phyloP scores from a whole-genome alignment of 139 green algal genomes.

The Mesotaenium endlicherianum region DNA sequence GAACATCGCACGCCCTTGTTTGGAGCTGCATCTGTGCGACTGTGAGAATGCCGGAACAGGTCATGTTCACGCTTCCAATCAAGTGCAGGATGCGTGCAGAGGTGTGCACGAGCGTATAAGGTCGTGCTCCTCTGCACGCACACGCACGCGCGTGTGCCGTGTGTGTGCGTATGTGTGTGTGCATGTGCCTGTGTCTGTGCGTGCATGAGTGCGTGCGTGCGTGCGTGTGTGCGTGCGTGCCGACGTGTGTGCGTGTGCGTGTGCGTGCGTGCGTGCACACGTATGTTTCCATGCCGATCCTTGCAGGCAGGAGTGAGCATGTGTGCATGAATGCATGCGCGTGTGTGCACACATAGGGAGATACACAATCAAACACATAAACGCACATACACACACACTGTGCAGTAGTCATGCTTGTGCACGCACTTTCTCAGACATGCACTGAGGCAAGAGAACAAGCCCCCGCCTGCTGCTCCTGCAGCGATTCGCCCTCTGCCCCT shows the following conservation, averaged over 20 bases:
- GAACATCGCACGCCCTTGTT: no score
- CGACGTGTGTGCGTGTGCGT: background rate
- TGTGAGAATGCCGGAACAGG: no score
- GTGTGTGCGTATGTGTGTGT: background rate
- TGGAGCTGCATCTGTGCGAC: no score
- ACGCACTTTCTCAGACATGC: background rate
- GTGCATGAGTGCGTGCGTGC: background rate
- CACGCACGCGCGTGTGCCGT: no score
- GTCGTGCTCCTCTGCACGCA: no score
- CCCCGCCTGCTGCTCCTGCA: background rate
- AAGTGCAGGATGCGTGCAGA: no score
- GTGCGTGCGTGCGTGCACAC: background rate
- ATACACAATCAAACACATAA: no score
- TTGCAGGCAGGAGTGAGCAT: background rate
- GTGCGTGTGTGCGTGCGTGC: background rate
- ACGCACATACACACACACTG: no score
- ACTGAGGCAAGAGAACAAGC: background rate
- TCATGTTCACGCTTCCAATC: no score
- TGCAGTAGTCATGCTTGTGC: background rate
- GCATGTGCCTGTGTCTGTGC: background rate
- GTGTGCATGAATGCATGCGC: background rate
- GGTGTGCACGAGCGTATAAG: no score
- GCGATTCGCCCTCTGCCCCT: no score
- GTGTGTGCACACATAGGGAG: background rate
- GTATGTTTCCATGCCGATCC: background rate